A percentile compares a stretch with the other conserved stretches of the same genome.
These are phyloP conservation scores for Miscanthus lutarioriparius DNA, from an alignment of 176 grass and related monocot genomes.

Conservation along the genomic window DNA sequence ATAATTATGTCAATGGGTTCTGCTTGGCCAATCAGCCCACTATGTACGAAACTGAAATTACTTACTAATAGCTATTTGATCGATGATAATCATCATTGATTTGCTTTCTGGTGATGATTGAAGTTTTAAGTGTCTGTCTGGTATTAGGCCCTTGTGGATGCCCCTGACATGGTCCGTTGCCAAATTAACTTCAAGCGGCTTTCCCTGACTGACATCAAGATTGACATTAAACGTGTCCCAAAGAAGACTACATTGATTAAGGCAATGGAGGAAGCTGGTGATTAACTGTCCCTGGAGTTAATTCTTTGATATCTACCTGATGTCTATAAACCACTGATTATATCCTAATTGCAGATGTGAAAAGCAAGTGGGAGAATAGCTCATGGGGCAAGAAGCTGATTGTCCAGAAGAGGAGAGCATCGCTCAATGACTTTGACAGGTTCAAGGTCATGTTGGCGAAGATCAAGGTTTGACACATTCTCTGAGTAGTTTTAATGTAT, in stretches of 20 bases:
- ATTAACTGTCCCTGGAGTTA: conserved; percentile 3
- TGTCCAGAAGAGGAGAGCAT: conserved; percentile 94
- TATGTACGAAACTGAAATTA: too few species aligned
- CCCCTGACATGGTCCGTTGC: conserved; percentile 86
- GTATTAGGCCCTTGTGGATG: conserved; percentile 84
- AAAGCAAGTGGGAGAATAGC: conserved; percentile 95
- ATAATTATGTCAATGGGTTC: not conserved
- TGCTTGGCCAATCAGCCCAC: not conserved
- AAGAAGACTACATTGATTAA: conserved; percentile 53
- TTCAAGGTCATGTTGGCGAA: conserved; percentile 98
- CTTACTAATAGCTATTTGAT: not conserved
- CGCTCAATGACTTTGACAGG: conserved; percentile 94
- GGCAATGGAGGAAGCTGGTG: conserved; percentile 61
- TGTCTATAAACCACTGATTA: not conserved
- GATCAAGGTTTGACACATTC: conserved; percentile 66
- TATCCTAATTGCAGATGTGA: conserved; percentile 67
- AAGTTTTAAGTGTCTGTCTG: conserved; percentile 1
- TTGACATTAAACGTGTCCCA: conserved; percentile 54
- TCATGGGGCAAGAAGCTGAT: conserved; percentile 97
- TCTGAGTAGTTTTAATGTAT: not conserved
- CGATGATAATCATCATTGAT: not conserved
- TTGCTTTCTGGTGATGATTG: not conserved
- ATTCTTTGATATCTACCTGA: not conserved
- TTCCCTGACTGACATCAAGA: conserved; percentile 55
- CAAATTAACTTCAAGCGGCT: conserved; percentile 98